These are phyloP conservation scores for Nannizzia gypsea DNA, from an alignment of 2,329 filamentous ascomycete species.

Conservation along the genomic window DNA sequence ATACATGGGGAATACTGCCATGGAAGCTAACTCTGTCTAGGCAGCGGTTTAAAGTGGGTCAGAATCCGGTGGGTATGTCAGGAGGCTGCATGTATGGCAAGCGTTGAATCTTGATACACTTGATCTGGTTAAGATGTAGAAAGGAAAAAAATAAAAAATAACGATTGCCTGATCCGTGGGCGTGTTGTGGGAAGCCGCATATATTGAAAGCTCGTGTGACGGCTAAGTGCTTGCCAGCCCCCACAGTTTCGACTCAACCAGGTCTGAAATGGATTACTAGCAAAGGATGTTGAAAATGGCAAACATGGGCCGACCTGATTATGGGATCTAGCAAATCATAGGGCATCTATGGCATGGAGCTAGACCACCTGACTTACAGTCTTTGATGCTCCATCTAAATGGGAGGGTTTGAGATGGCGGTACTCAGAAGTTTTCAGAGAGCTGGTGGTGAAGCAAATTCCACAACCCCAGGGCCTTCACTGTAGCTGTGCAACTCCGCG, in stretches of 20 bases:
- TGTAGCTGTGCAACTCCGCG: neutral
- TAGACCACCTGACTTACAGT: neutral
- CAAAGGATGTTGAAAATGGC: neutral
- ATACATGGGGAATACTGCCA: neutral
- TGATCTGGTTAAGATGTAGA: neutral
- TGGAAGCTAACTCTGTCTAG: neutral
- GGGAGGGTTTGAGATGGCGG: neutral
- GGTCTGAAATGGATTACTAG: neutral
- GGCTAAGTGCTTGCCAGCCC: neutral
- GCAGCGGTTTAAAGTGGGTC: neutral
- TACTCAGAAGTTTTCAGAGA: neutral
- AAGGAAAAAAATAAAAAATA: no score
- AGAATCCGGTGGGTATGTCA: neutral
- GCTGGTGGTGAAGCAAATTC: neutral
- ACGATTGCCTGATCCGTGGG: neutral
- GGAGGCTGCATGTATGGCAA: neutral
- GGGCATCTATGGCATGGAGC: neutral
- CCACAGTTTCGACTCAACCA: constrained; percentile 1
- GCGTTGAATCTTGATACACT: neutral
- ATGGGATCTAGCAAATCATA: neutral
- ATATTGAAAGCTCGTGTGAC: constrained; percentile 3
- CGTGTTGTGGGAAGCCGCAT: neutral
- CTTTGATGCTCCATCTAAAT: neutral
- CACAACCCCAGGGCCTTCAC: neutral
- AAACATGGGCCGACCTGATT: neutral